Evolutionary conservation across 2,329 filamentous ascomycete genomes (phyloP), one percentile per base, ranked within the genome.

Genomic region (Claviceps cyperi): DNA sequence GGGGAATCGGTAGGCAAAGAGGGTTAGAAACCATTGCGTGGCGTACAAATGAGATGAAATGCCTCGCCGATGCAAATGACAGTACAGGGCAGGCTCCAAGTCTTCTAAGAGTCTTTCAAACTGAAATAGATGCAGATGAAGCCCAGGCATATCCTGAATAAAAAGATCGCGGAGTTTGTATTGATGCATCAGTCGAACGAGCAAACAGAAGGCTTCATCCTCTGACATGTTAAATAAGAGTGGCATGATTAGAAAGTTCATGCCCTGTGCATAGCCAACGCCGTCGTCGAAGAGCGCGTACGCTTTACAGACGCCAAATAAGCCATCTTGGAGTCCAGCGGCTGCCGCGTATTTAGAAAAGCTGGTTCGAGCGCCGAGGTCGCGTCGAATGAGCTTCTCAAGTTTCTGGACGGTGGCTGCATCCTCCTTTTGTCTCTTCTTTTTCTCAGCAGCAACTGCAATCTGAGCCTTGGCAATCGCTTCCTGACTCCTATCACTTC

Each of bases 221-320:
- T 97, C 91, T 2, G 90, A 86, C 90, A 97, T 95, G 64, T 96
- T 97, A 70, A 98, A 96, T 1, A 98, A 73, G 17, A 98, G 67
- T 22, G 94, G 92, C 89, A 97, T 97, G 46, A 89, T 86, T 52
- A 98, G 80, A 61, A 98, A 98, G 63, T 97, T 98, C 86, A 98
- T 96, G 62, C 92, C 92, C 66, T 98, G 92, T 0, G 94, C 91
- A 65, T 98, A 98, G 35, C 92, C 91, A 37, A 98, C 92, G 7
- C 76, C 84, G 60, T 95, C 89, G 60, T 98, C 92, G 58, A 90
- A 97, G 32, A 98, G 73, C 14, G 92, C 92, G 67, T 98, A 98
- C 1, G 92, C 90, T 67, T 97, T 98, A 72, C 92, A 98, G 37
- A 98, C 80, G 38, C 90, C 90, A 66, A 95, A 97, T 9, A 98